A percentile compares a stretch with the other conserved stretches of the same genome.
These are phyloP conservation scores for Monosporascus sp. DNA, from an alignment of 2,329 filamentous ascomycete species.

Conservation along the genomic window DNA sequence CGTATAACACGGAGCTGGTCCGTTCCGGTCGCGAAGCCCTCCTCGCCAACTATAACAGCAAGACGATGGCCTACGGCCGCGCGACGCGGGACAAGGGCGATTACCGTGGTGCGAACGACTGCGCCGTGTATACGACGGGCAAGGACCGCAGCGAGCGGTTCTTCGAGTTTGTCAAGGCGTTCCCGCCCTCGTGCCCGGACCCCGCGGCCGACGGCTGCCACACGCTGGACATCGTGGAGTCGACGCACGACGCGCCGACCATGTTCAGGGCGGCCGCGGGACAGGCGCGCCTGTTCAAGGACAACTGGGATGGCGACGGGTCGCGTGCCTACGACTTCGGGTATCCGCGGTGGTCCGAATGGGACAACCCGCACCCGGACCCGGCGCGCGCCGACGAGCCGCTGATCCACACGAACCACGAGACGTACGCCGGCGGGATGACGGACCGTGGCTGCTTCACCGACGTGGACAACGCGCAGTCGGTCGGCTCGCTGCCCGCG, in stretches of 20 bases:
- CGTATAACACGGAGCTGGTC: slow-evolving; percentile 6
- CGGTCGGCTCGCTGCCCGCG: slow-evolving; percentile 1
- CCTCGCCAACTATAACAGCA: slow-evolving; percentile 3
- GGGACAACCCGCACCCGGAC: slow-evolving; percentile 8
- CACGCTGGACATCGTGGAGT: slow-evolving; percentile 6
- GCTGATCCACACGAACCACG: slow-evolving; percentile 1
- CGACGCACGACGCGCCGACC: slow-evolving; percentile 6
- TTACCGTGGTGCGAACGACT: slow-evolving; percentile 1
- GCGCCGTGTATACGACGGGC: slow-evolving; percentile 5
- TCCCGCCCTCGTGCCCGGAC: slow-evolving; percentile 2
- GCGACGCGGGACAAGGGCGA: slow-evolving; percentile 6
- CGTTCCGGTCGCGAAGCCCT: slow-evolving; percentile 2
- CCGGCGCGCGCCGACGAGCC: background rate
- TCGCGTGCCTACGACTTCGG: slow-evolving; percentile 2
- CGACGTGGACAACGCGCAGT: slow-evolving; percentile 5
- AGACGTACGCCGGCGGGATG: slow-evolving; percentile 3
- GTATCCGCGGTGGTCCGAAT: slow-evolving; percentile 3
- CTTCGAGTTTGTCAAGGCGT: slow-evolving; percentile 6
- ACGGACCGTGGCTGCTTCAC: slow-evolving; percentile 3
- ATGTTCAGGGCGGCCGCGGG: slow-evolving; percentile 5
- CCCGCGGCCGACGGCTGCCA: slow-evolving; percentile 1
- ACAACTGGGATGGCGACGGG: slow-evolving; percentile 7
- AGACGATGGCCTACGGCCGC: slow-evolving; percentile 6
- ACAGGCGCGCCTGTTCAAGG: slow-evolving; percentile 7
- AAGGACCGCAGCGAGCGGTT: slow-evolving; percentile 8